Conservation (phyloP, 805 yeast species). For the Cyberlindnera misumaiensis region DNA sequence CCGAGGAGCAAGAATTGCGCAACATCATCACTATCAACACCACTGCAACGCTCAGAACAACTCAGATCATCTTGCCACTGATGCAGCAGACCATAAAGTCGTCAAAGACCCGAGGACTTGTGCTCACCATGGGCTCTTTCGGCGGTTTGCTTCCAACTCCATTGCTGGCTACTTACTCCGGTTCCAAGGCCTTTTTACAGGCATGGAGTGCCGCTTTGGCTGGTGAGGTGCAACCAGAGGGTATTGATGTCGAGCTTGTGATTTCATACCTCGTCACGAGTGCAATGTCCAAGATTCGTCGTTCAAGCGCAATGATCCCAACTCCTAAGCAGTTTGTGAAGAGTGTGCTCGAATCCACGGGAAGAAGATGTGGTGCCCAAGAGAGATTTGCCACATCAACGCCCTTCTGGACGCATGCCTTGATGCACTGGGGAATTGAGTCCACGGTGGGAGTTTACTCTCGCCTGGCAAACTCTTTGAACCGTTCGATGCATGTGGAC, state of each 20-base stretch:
- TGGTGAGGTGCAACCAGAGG: constrained; percentile 63
- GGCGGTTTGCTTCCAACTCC: constrained; percentile 95
- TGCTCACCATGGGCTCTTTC: constrained; percentile 94
- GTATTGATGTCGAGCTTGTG: constrained; percentile 80
- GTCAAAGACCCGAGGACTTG: constrained; percentile 50
- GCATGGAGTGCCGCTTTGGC: constrained; percentile 87
- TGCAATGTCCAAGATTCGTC: constrained; percentile 90
- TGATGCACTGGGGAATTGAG: constrained; percentile 79
- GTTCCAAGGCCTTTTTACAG: constrained; percentile 92
- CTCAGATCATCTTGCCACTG: constrained; percentile 72
- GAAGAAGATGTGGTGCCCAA: constrained; percentile 89
- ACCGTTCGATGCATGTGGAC: constrained; percentile 68
- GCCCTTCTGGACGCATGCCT: constrained; percentile 91
- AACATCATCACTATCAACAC: constrained; percentile 82
- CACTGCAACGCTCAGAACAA: constrained; percentile 74
- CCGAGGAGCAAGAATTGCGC: constrained; percentile 64
- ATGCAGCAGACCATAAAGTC: constrained; percentile 48
- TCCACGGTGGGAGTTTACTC: constrained; percentile 79
- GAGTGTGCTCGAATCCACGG: constrained; percentile 61
- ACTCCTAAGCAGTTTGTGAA: constrained; percentile 73
- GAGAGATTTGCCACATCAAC: constrained; percentile 81
- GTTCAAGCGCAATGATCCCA: constrained; percentile 71
- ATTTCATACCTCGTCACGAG: constrained; percentile 88
- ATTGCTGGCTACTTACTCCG: constrained; percentile 85
- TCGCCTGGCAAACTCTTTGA: constrained; percentile 57